Evolutionary conservation across 1,139 yeast species (phyloP).

Genomic region (Entelexis sorbosivorans): DNA sequence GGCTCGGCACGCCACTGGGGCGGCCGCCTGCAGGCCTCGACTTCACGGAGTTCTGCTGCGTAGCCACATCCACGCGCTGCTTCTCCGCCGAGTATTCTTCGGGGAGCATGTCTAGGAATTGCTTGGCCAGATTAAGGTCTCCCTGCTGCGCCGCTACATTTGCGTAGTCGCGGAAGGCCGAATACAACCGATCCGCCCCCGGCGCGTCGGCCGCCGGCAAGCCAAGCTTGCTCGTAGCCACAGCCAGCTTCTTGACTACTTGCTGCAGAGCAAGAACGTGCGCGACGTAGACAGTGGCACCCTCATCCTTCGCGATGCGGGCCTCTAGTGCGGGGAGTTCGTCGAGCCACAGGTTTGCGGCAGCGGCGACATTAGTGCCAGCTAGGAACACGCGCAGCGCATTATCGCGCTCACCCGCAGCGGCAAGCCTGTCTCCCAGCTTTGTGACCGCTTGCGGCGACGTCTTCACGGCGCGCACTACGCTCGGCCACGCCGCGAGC

Average conservation of each 20-base stretch:
- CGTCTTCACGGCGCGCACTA: constrained; percentile 60
- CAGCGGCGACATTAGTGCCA: constrained; percentile 70
- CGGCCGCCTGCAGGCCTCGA: neutral
- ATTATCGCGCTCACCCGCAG: constrained; percentile 44
- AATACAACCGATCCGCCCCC: constrained; percentile 42
- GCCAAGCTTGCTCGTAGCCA: constrained; percentile 35
- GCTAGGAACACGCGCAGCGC: constrained; percentile 74
- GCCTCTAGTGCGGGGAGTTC: constrained; percentile 57
- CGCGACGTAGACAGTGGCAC: constrained; percentile 54
- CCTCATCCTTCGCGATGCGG: constrained; percentile 38
- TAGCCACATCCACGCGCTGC: constrained; percentile 65
- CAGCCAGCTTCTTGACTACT: constrained; percentile 70
- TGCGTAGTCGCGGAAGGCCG: constrained; percentile 64
- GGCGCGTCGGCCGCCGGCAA: constrained; percentile 33
- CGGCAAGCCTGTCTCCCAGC: constrained; percentile 63
- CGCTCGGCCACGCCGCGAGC: constrained; percentile 70
- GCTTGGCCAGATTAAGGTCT: constrained; percentile 68
- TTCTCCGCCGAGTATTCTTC: constrained; percentile 53
- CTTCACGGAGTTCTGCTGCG: constrained; percentile 13
- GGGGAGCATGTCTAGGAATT: constrained; percentile 61
- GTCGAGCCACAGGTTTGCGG: constrained; percentile 70
- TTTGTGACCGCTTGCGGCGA: constrained; percentile 47
- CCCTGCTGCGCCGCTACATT: constrained; percentile 74
- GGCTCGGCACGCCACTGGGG: neutral
- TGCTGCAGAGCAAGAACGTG: constrained; percentile 71